A percentile compares a stretch with the other conserved stretches of the same genome.
Evolutionary conservation across 768 basidiomycete genomes (phyloP).

Genomic region (Suillus americanus): DNA sequence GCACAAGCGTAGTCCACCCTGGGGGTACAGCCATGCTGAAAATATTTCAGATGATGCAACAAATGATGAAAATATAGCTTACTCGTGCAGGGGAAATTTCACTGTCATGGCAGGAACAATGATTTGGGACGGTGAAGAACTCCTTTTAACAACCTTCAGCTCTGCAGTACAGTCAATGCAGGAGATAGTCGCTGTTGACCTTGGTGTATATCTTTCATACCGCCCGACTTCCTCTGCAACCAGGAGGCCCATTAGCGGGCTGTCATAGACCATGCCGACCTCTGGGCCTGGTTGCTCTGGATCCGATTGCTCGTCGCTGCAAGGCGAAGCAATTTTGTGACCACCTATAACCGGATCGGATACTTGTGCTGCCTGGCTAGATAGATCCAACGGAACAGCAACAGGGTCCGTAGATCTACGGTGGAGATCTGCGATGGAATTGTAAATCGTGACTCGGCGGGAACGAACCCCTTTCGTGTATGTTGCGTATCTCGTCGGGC

Average conservation of each 20-base stretch:
- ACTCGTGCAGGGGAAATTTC: slow-evolving; percentile 6
- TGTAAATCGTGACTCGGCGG: neutral
- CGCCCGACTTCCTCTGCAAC: slow-evolving; percentile 16
- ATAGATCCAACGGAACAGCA: neutral
- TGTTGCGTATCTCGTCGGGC: neutral
- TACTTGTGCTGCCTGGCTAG: neutral
- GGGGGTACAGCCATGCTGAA: slow-evolving; percentile 8
- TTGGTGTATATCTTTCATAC: slow-evolving; percentile 7
- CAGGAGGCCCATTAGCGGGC: slow-evolving; percentile 21
- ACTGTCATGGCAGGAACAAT: slow-evolving; percentile 2
- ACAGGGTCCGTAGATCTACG: neutral
- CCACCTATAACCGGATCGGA: neutral
- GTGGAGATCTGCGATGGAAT: neutral
- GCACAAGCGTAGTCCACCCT: slow-evolving; percentile 19
- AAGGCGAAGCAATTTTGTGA: neutral
- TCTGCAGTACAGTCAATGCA: neutral
- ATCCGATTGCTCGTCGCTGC: slow-evolving; percentile 4
- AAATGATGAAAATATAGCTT: neutral
- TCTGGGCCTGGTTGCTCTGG: slow-evolving; percentile 4
- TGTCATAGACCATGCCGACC: neutral
- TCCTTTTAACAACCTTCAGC: neutral
- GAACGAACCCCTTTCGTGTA: neutral
- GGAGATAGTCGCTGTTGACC: neutral
- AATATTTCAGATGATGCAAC: neutral
- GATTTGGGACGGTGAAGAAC: neutral